A percentile compares a stretch with the other conserved stretches of the same genome.
Conservation (phyloP, 2,329 filamentous ascomycete genomes). For the Beauveria sp. region DNA sequence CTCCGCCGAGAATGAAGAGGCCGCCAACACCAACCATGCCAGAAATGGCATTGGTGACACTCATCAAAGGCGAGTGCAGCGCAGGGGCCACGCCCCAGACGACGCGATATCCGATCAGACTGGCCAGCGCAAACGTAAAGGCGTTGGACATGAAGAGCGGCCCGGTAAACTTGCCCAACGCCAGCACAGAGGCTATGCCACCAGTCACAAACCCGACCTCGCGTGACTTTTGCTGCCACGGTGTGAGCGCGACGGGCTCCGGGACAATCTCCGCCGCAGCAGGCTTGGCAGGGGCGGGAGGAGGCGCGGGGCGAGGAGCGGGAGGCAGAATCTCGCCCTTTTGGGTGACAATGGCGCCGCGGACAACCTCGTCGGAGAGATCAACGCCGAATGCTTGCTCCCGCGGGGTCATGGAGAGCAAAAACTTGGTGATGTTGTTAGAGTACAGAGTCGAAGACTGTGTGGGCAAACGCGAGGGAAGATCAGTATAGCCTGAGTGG, state of each 20-base stretch:
- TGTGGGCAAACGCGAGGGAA: constrained; percentile 78
- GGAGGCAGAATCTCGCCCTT: constrained; percentile 70
- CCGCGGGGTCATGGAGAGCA: constrained; percentile 72
- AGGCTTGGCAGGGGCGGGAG: constrained; percentile 41
- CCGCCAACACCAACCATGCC: constrained; percentile 87
- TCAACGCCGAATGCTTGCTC: constrained; percentile 76
- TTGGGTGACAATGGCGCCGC: constrained; percentile 74
- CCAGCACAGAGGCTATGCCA: constrained; percentile 68
- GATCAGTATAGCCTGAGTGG: constrained; percentile 65
- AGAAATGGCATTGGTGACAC: constrained; percentile 86
- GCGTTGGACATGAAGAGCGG: constrained; percentile 83
- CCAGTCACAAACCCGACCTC: constrained; percentile 69
- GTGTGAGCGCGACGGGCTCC: constrained; percentile 61
- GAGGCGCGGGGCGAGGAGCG: constrained; percentile 58
- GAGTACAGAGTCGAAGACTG: constrained; percentile 87
- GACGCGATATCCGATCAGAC: constrained; percentile 78
- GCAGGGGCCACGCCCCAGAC: constrained; percentile 83
- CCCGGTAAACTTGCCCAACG: constrained; percentile 71
- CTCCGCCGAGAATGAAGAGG: constrained; percentile 81
- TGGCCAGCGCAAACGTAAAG: constrained; percentile 77
- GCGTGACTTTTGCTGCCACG: constrained; percentile 71
- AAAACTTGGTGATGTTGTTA: constrained; percentile 86
- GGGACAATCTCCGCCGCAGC: constrained; percentile 36
- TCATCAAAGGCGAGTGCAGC: constrained; percentile 84
- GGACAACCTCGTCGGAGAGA: constrained; percentile 75